A percentile compares a stretch with the other conserved stretches of the same genome.
phyloP scores from a whole-genome alignment of 176 grass and related monocot genomes.

The Carex myosuroides region DNA sequence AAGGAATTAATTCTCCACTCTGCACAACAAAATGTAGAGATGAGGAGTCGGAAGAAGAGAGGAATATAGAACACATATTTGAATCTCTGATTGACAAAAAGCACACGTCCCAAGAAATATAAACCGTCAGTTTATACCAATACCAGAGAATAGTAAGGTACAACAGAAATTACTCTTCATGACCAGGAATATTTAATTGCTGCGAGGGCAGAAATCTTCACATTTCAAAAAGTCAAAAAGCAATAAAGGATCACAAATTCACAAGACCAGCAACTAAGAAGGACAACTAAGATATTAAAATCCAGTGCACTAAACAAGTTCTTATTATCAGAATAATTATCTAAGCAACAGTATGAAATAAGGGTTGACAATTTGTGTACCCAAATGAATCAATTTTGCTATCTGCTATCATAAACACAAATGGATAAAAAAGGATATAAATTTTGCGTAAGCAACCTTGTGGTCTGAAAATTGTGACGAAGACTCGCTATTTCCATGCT shows the following conservation, averaged over 20 bases:
- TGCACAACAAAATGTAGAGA: constrained; percentile 23
- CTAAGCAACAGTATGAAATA: not conserved
- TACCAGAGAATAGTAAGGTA: not conserved
- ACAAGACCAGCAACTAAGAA: not conserved
- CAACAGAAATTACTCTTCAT: not conserved
- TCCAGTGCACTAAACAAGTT: not conserved
- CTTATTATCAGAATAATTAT: not conserved
- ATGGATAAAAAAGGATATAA: not conserved
- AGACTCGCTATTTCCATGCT: not conserved
- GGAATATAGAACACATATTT: not conserved
- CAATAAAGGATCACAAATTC: not conserved
- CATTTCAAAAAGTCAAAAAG: not conserved
- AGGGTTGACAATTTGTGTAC: not conserved
- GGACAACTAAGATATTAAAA: not conserved
- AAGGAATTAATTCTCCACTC: constrained; percentile 24
- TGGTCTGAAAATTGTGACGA: not conserved
- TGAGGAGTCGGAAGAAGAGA: not conserved
- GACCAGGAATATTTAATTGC: not conserved
- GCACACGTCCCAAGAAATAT: not conserved
- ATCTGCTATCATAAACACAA: not conserved
- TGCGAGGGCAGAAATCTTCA: not conserved
- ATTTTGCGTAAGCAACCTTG: constrained; percentile 1
- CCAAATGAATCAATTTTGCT: not conserved
- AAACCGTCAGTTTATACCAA: not conserved
- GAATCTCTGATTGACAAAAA: not conserved